A percentile compares a stretch with the other conserved stretches of the same genome.
Evolutionary conservation across 805 yeast species (phyloP).

Genomic region (Candida golubevii): DNA sequence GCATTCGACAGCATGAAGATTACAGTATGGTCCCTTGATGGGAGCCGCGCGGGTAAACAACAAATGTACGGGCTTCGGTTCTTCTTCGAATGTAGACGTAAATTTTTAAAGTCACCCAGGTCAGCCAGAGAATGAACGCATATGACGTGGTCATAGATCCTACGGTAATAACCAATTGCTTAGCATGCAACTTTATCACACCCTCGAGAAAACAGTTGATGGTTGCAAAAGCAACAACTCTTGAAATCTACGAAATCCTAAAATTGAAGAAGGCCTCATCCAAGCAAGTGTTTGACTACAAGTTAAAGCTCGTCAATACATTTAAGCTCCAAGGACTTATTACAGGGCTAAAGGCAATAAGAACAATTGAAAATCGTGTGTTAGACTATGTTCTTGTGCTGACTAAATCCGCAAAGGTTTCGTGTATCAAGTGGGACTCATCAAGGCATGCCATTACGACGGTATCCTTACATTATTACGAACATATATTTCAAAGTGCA

Average conservation of each 20-base stretch:
- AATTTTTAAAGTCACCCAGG: background rate
- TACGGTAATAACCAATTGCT: slow-evolving; percentile 60
- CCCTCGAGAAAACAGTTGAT: slow-evolving; percentile 50
- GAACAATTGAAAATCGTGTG: slow-evolving; percentile 42
- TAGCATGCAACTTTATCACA: slow-evolving; percentile 49
- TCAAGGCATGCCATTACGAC: slow-evolving; percentile 55
- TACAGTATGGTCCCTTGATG: too few species aligned
- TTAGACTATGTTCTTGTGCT: slow-evolving; percentile 61
- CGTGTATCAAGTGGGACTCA: slow-evolving; percentile 69
- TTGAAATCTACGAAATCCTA: slow-evolving; percentile 55
- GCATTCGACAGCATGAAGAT: too few species aligned
- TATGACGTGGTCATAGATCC: slow-evolving; percentile 77
- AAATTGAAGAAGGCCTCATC: slow-evolving; percentile 15
- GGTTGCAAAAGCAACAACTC: slow-evolving; percentile 64
- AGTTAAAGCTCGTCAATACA: slow-evolving; percentile 48
- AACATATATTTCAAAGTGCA: slow-evolving; percentile 52
- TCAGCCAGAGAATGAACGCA: slow-evolving; percentile 55
- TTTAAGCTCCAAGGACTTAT: slow-evolving; percentile 69
- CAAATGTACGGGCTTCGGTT: too few species aligned
- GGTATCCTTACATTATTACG: slow-evolving; percentile 82
- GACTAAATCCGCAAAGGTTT: slow-evolving; percentile 72
- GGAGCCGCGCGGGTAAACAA: too few species aligned
- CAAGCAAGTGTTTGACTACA: slow-evolving; percentile 19
- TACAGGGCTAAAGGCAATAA: slow-evolving; percentile 49
- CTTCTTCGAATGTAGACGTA: too few species aligned